Base-by-base conservation (phyloP, 75 land plant genomes). In the Azolla pinnata region DNA sequence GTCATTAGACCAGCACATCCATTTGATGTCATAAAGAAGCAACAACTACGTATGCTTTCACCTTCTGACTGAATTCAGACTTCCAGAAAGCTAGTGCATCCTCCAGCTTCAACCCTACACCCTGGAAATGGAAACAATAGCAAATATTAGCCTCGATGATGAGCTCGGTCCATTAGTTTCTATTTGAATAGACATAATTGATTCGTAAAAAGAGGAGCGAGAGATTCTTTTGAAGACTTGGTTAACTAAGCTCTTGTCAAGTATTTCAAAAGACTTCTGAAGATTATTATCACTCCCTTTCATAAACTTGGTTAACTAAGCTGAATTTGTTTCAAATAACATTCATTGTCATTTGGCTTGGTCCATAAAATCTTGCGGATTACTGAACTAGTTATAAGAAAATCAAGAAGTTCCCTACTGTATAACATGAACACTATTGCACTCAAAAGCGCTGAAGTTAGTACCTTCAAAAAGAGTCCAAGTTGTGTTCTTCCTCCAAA, bases 401-500 rank as follows among this genome's bases (percentile, higher is more conserved):
- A n/a, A n/a, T n/a, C n/a, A n/a, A n/a, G n/a, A n/a, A n/a, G n/a
- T n/a, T n/a, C n/a, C n/a, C n/a, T n/a, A n/a, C n/a, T n/a, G n/a
- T n/a, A n/a, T n/a, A n/a, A n/a, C n/a, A n/a, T n/a, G n/a, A n/a
- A n/a, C n/a, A n/a, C n/a, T n/a, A n/a, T n/a, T n/a, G n/a, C n/a
- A n/a, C n/a, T n/a, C n/a, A n/a, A n/a, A n/a, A n/a, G n/a, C n/a
- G n/a, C n/a, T n/a, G n/a, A 29, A 40, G 17, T n/a, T n/a, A n/a
- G n/a, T 70, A 50, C 97, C 92, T 90, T 90, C 12, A 95, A 75
- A 56, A 95, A 95, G 24, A 95, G 82, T 31, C 99, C 99, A 26
- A 89, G 62, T 63, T 95, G 99, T 85, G 86, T 88, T 61, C 99
- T 78, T 24, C 99, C 99, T 51, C 99, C 96, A 76, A 89, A 88